A percentile compares a stretch with the other conserved stretches of the same genome.
These are phyloP conservation scores for Vaccinium macrocarpon DNA, from an alignment of 148 eudicot genomes.

Conservation along the genomic window DNA sequence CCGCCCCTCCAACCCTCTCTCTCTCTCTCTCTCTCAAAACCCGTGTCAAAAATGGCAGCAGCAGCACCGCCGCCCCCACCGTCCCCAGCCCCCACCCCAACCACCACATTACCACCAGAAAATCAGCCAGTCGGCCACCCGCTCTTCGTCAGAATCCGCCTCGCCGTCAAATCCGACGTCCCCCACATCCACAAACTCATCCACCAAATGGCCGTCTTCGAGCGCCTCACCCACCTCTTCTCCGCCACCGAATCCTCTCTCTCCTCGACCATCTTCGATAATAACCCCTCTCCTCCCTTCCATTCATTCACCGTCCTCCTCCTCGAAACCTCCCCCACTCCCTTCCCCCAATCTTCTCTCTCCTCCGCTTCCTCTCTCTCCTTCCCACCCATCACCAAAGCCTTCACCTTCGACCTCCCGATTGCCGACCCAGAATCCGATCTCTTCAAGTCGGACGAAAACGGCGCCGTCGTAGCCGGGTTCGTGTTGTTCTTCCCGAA, in stretches of 20 bases:
- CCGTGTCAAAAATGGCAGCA: constrained; percentile 44
- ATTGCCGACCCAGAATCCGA: constrained; percentile 41
- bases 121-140: constrained; percentile 24
- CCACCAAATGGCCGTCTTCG: constrained; percentile 79
- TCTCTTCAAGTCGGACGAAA: constrained; percentile 17
- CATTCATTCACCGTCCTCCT: constrained; percentile 75
- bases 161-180: constrained; percentile 54
- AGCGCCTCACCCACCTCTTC: constrained; percentile 61
- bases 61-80: constrained; percentile 71
- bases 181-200: constrained; percentile 75
- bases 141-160: constrained; percentile 60
- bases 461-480: constrained; percentile 46
- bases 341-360: constrained; percentile 36
- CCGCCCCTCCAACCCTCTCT: background rate
- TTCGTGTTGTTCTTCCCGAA: constrained; percentile 74
- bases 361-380: constrained; percentile 20
- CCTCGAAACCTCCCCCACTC: constrained; percentile 57
- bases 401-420: constrained; percentile 33
- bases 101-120: constrained; percentile 18
- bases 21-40: background rate
- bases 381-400: constrained; percentile 47
- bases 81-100: constrained; percentile 39
- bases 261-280: constrained; percentile 59
- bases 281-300: constrained; percentile 49
- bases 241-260: constrained; percentile 62